Evolutionary conservation across 2,329 filamentous ascomycete genomes (phyloP).

Genomic region (Mycosphaerella arachidis): DNA sequence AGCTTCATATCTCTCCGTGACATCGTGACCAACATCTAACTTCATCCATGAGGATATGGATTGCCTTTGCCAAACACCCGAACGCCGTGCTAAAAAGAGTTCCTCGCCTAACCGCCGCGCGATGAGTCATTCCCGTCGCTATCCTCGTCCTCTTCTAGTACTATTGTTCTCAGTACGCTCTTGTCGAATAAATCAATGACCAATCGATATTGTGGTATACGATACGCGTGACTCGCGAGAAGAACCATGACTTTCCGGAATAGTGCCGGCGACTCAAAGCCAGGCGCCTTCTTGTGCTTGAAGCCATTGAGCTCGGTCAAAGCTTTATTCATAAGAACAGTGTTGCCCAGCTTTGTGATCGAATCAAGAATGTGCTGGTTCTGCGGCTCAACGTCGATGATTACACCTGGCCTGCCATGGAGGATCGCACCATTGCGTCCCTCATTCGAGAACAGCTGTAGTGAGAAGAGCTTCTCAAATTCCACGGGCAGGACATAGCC

Average conservation of each 20-base stretch:
- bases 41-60: neutral
- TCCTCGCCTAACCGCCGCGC: neutral
- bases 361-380: conserved; percentile 77
- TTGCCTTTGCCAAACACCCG: neutral
- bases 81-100: neutral
- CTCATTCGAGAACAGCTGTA: conserved; percentile 34
- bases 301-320: conserved; percentile 67
- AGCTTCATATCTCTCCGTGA: neutral
- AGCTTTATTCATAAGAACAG: conserved; percentile 84
- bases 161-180: conserved; percentile 75
- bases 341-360: conserved; percentile 85
- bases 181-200: conserved; percentile 94
- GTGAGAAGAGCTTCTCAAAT: conserved; percentile 72
- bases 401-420: conserved; percentile 11
- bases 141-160: conserved; percentile 66
- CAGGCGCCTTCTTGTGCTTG: conserved; percentile 59
- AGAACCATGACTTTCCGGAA: conserved; percentile 83
- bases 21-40: neutral
- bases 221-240: conserved; percentile 84
- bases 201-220: conserved; percentile 79
- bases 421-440: conserved; percentile 13
- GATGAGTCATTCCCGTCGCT: conserved; percentile 35
- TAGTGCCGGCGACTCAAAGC: conserved; percentile 70
- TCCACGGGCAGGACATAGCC: conserved; percentile 83
- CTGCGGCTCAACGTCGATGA: conserved; percentile 47